phyloP scores from a whole-genome alignment of 1,284 basidiomycete genomes.

The Fereydounia khargensis region DNA sequence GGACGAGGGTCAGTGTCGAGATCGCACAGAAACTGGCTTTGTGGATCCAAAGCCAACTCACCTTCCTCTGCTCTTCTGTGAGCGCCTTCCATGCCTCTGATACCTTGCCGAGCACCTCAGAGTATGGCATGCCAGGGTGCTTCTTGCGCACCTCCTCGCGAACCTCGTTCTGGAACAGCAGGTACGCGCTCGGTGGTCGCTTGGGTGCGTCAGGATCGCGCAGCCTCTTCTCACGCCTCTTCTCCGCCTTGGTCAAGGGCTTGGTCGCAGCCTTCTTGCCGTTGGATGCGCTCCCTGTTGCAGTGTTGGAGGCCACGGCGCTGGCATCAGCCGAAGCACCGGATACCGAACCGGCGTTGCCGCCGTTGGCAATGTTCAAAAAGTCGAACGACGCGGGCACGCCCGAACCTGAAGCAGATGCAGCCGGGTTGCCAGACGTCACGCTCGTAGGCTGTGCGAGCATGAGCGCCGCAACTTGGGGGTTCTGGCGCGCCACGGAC shows the following conservation, averaged over 20 bases:
- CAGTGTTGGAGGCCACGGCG: conserved; percentile 17
- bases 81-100: conserved; percentile 46
- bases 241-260: conserved; percentile 37
- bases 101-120: conserved; percentile 43
- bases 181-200: conserved; percentile 47
- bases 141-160: conserved; percentile 43
- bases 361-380: conserved; percentile 28
- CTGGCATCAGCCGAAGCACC: background rate
- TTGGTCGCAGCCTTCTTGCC: conserved; percentile 26
- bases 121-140: conserved; percentile 40
- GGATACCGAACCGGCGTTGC: conserved; percentile 1
- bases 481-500: conserved; percentile 34
- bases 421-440: conserved; percentile 5
- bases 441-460: conserved; percentile 33
- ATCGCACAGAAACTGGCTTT: too few relatives aligned
- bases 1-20: too few relatives aligned
- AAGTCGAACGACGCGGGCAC: conserved; percentile 31
- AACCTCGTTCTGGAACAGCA: conserved; percentile 52
- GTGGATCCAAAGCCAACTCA: too few relatives aligned
- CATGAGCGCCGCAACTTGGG: conserved; percentile 35
- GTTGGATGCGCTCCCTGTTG: conserved; percentile 7
- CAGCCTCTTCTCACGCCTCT: conserved; percentile 36
- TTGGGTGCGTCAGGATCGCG: conserved; percentile 50
- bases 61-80: conserved; percentile 40
- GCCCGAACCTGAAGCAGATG: conserved; percentile 5